phyloP scores from a whole-genome alignment of 1,284 basidiomycete species.

The Melanopsichium pennsylvanicum region DNA sequence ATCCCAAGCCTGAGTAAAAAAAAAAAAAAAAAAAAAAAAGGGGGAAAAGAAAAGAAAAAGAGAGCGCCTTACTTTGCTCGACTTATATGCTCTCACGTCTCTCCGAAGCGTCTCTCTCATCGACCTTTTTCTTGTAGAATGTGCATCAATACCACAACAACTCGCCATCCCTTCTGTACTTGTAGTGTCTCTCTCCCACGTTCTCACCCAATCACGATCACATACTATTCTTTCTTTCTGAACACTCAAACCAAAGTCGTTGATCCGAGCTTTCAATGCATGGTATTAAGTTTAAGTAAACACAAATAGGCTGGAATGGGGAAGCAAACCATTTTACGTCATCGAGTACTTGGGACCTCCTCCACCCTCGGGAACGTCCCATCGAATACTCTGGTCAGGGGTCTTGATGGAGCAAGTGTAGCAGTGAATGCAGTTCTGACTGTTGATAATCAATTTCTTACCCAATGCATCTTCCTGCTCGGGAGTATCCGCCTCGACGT shows the following conservation, averaged over 20 bases:
- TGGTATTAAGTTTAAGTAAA: not conserved
- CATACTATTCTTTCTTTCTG: not conserved
- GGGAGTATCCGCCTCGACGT: constrained; percentile 74
- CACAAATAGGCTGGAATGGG: not conserved
- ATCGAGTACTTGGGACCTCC: constrained; percentile 64
- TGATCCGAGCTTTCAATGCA: no score
- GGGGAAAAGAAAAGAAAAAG: no score
- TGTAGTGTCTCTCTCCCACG: no score
- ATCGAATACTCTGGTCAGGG: constrained; percentile 62
- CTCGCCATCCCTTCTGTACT: constrained; percentile 18
- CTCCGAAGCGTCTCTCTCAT: no score
- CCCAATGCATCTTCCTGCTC: constrained; percentile 72
- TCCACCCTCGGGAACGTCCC: constrained; percentile 63
- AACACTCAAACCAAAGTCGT: no score
- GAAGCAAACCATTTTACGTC: constrained; percentile 23
- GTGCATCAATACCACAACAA: no score
- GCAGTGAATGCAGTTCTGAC: constrained; percentile 72
- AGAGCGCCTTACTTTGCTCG: no score
- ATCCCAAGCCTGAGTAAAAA: constrained; percentile 21
- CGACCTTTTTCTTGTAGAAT: no score
- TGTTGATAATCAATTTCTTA: constrained; percentile 94
- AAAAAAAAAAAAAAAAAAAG: no score
- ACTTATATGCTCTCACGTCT: no score
- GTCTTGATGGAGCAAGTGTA: constrained; percentile 64
- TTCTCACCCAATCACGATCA: no score